These are phyloP conservation scores for Aspergillus vadensis DNA, from an alignment of 2,329 filamentous ascomycete genomes.

Conservation along the genomic window DNA sequence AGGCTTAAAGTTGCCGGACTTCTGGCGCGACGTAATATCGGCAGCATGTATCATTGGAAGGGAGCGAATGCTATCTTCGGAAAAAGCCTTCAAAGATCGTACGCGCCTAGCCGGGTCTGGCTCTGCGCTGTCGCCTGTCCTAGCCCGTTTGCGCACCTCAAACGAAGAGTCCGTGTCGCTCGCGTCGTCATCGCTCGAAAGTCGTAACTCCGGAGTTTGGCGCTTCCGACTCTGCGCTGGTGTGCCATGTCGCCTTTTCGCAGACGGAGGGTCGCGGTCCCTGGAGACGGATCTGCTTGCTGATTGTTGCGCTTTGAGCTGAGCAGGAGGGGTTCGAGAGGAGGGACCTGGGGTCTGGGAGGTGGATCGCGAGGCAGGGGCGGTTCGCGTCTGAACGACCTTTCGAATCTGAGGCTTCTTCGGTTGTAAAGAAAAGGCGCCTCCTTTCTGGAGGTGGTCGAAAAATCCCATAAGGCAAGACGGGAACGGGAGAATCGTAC, in stretches of 20 bases:
- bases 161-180: slow-evolving; percentile 46
- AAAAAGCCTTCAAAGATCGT: slow-evolving; percentile 50
- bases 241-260: slow-evolving; percentile 35
- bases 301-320: slow-evolving; percentile 27
- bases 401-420: slow-evolving; percentile 47
- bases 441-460: slow-evolving; percentile 49
- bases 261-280: slow-evolving; percentile 29
- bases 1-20: slow-evolving; percentile 53
- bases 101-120: slow-evolving; percentile 48
- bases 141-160: slow-evolving; percentile 46
- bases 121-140: slow-evolving; percentile 44
- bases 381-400: slow-evolving; percentile 41
- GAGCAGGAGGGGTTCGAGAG: slow-evolving; percentile 24
- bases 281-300: slow-evolving; percentile 34
- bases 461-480: slow-evolving; percentile 45
- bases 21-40: slow-evolving; percentile 49
- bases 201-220: slow-evolving; percentile 40
- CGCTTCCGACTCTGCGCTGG: slow-evolving; percentile 40
- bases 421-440: slow-evolving; percentile 43
- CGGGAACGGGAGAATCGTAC: slow-evolving; percentile 10
- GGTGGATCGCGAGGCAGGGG: slow-evolving; percentile 31
- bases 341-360: slow-evolving; percentile 26
- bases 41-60: slow-evolving; percentile 53
- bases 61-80: slow-evolving; percentile 38
- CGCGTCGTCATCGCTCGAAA: slow-evolving; percentile 46